These are phyloP conservation scores for Somion occarium DNA, from an alignment of 1,284 basidiomycete genomes.

Conservation along the genomic window DNA sequence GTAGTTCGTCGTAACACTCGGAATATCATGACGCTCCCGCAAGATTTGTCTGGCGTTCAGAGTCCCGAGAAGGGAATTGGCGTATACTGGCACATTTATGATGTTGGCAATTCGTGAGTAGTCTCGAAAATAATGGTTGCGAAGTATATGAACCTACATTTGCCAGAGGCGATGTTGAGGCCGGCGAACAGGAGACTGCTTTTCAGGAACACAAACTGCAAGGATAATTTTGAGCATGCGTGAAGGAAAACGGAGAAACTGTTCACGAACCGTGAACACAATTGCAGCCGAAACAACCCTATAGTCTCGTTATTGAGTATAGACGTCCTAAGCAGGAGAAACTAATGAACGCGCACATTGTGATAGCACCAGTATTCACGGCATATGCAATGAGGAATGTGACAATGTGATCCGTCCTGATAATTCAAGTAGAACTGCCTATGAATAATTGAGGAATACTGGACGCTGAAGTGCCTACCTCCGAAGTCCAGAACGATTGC, in stretches of 20 bases:
- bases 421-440: not conserved
- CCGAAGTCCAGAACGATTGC: not conserved
- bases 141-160: not conserved
- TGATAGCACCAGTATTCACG: not conserved
- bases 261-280: not conserved
- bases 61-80: conserved; percentile 5
- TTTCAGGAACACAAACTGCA: conserved; percentile 1
- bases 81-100: too few relatives aligned
- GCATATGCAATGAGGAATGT: not conserved
- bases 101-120: too few relatives aligned
- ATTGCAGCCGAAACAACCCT: not conserved
- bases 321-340: not conserved
- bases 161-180: not conserved
- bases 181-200: conserved; percentile 1
- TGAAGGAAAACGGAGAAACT: not conserved
- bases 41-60: conserved; percentile 3
- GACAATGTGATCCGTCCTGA: not conserved
- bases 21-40: too few relatives aligned
- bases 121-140: not conserved
- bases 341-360: not conserved
- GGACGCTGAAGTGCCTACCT: too few relatives aligned
- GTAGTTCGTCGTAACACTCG: too few relatives aligned
- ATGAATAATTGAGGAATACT: too few relatives aligned
- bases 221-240: not conserved
- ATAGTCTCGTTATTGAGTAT: not conserved